A percentile compares a stretch with the other conserved stretches of the same genome.
phyloP scores from a whole-genome alignment of 176 grass and related monocot genomes.

The Stipa capillata region DNA sequence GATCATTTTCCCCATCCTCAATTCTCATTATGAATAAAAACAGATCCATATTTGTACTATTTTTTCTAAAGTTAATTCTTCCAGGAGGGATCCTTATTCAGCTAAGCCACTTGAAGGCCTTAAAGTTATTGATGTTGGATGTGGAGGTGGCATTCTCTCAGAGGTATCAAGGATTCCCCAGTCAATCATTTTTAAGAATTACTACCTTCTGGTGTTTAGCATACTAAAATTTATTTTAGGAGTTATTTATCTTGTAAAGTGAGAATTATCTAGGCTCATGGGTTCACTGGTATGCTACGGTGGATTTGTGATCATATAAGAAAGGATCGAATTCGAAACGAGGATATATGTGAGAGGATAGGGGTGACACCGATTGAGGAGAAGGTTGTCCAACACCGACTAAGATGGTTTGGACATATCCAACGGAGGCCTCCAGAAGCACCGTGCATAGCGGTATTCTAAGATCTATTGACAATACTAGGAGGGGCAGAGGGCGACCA shows the following conservation, averaged over 20 bases:
- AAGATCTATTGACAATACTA: no score
- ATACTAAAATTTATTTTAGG: neutral
- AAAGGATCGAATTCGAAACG: no score
- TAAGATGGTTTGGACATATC: no score
- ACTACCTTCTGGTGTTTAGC: neutral
- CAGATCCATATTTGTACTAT: conserved; percentile 39
- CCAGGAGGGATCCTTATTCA: conserved; percentile 76
- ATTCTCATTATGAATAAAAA: neutral
- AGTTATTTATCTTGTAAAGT: neutral
- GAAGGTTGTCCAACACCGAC: no score
- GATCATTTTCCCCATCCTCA: neutral
- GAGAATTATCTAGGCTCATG: neutral
- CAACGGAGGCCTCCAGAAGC: no score
- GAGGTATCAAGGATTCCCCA: conserved; percentile 42
- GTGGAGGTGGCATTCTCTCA: conserved; percentile 90
- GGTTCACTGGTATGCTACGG: no score
- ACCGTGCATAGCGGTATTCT: no score
- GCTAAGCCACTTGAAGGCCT: conserved; percentile 82
- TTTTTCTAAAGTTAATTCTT: neutral
- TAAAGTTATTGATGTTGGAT: conserved; percentile 96
- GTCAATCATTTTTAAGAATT: neutral
- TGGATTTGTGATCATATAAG: no score
- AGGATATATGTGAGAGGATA: no score
- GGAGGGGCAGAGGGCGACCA: no score
- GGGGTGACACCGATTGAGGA: no score